Conservation (phyloP, 2,329 filamentous ascomycete species). For the Arthroderma sp. region DNA sequence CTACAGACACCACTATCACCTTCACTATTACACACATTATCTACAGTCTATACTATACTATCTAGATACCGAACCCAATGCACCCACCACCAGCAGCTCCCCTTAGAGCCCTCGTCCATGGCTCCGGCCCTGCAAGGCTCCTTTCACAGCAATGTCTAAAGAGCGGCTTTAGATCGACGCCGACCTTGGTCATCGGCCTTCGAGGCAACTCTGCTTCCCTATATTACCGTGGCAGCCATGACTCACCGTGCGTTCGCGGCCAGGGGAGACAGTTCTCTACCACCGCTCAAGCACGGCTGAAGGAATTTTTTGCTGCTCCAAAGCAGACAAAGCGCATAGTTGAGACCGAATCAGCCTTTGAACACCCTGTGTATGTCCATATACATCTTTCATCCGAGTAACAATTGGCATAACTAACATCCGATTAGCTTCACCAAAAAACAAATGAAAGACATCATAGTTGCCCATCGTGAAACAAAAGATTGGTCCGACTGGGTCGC, state of each 20-base stretch:
- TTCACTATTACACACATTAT: not conserved
- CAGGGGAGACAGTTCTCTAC: slow-evolving; percentile 27
- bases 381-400: slow-evolving; percentile 14
- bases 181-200: slow-evolving; percentile 7
- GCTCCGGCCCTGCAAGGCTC: slow-evolving; percentile 10
- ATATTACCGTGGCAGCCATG: not conserved
- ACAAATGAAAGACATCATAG: slow-evolving; percentile 61
- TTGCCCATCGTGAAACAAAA: slow-evolving; percentile 64
- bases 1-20: not conserved
- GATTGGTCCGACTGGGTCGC: slow-evolving; percentile 68
- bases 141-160: slow-evolving; percentile 12
- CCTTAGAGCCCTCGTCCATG: slow-evolving; percentile 8
- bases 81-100: slow-evolving; percentile 7
- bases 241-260: not conserved
- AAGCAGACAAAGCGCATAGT: slow-evolving; percentile 51
- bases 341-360: slow-evolving; percentile 54
- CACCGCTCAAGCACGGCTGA: slow-evolving; percentile 26
- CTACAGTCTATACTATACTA: not conserved
- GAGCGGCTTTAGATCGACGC: slow-evolving; percentile 4
- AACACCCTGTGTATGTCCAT: slow-evolving; percentile 44
- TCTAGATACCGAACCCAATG: not conserved
- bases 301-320: slow-evolving; percentile 47
- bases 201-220: slow-evolving; percentile 3
- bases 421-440: slow-evolving; percentile 51
- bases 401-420: not conserved